Evolutionary conservation across 169 alveolate species (phyloP), one percentile per base, ranked within the genome.

Genomic region (Plasmodium vivax): DNA sequence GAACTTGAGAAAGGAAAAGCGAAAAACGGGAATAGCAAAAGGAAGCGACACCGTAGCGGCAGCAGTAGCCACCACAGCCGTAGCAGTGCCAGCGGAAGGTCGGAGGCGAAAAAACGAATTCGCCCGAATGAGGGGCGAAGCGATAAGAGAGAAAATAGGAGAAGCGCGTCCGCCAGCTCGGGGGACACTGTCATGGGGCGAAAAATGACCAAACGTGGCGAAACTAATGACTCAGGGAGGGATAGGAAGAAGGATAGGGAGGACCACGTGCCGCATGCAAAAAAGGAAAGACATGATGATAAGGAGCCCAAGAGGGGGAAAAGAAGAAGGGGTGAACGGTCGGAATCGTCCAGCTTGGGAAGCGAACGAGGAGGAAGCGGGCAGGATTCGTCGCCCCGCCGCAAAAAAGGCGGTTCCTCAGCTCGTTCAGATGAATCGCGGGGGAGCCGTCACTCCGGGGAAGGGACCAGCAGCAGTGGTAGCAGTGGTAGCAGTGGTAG

Each of bases 91-190:
- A 10, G 77, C 9, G 23, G 23, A 51, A 51, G 23, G 8, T 51
- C 62, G 23, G 62, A 51, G 38, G 38, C 27, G 77, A 68, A 68
- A 23, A 68, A 68, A 68, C 12, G 32, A 23, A 30, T 68, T 68
- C 93, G 77, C 85, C 68, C 75, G 34, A 34, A 51, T 79, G 47
- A 27, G 58, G 10, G 80, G 30, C 62, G 77, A 68, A 74, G 82
- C 30, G 30, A 82, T 32, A 58, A 36, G 54, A n/a, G 72, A 68
- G 72, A 8, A n/a, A 73, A 54, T 30, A 71, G 54, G 58, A 83
- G 90, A 74, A 58, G 51, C 71, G 71, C 8, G 38, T 27, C 77
- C 68, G 45, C 36, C 38, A 38, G 36, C 38, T 77, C 71, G 45
- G 34, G 34, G 84, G 62, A 77, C 58, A 77, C 32, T 12, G 51